These are phyloP conservation scores for Blakeslea trispora DNA, from an alignment of 371 early-diverging fungal genomes.

Conservation along the genomic window DNA sequence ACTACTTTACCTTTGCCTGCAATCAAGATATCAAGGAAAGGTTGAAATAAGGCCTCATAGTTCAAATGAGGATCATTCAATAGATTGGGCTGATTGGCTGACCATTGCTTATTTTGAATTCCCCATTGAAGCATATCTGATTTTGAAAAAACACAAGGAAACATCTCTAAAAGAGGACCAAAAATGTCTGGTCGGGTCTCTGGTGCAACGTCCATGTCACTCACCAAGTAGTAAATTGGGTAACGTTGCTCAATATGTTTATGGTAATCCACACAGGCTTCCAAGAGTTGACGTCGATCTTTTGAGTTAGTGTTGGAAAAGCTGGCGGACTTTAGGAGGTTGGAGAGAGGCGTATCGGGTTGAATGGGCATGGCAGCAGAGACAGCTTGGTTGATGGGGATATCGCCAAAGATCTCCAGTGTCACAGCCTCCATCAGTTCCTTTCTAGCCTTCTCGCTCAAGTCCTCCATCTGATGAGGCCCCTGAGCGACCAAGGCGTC, in stretches of 20 bases:
- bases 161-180: constrained; percentile 34
- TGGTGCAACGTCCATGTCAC: constrained; percentile 31
- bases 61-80: constrained; percentile 22
- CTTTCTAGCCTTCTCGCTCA: constrained; percentile 17
- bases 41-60: constrained; percentile 34
- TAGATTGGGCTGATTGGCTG: constrained; percentile 10
- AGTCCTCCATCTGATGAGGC: constrained; percentile 18
- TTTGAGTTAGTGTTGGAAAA: not conserved
- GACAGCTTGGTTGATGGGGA: constrained; percentile 50
- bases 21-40: constrained; percentile 43
- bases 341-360: constrained; percentile 24
- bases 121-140: constrained; percentile 38
- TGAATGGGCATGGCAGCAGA: constrained; percentile 43
- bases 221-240: constrained; percentile 45
- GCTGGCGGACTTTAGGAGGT: constrained; percentile 10
- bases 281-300: constrained; percentile 29
- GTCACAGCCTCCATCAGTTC: constrained; percentile 43
- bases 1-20: constrained; percentile 42
- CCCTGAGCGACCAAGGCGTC: not conserved
- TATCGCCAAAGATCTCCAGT: constrained; percentile 47
- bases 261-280: constrained; percentile 46
- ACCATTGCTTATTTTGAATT: constrained; percentile 28
- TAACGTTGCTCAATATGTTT: constrained; percentile 33
- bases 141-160: constrained; percentile 44
- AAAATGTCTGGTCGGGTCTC: constrained; percentile 40